Percentiles rank a stretch among this genome's conserved stretches.
These are phyloP conservation scores for Botrytis medusae DNA, from an alignment of 2,329 filamentous ascomycete genomes.

Conservation along the genomic window DNA sequence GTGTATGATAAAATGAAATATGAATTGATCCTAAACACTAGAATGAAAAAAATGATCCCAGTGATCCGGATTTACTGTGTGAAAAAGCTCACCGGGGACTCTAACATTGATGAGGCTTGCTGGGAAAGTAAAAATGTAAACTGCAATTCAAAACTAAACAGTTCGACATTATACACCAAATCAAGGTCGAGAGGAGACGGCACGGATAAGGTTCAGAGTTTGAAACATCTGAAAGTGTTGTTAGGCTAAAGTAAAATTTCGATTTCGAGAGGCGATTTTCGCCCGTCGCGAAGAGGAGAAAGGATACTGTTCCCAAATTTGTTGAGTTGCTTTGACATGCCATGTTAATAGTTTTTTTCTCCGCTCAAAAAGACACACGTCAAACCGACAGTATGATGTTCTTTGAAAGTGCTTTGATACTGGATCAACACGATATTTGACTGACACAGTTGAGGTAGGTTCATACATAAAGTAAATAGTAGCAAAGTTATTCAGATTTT, in stretches of 20 bases:
- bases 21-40: background rate
- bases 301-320: background rate
- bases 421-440: background rate
- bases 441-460: background rate
- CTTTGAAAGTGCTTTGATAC: no score
- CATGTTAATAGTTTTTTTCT: background rate
- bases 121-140: no score
- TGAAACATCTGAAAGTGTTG: background rate
- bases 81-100: background rate
- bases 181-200: background rate
- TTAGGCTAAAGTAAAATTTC: background rate
- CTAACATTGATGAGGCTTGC: background rate
- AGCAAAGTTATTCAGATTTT: background rate
- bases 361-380: no score
- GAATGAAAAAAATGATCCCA: background rate
- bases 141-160: rapidly evolving
- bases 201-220: background rate
- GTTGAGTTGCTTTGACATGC: background rate
- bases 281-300: background rate
- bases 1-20: background rate
- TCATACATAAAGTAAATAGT: background rate
- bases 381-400: background rate
- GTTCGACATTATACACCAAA: background rate
- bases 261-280: background rate
- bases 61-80: background rate